phyloP scores from a whole-genome alignment of 1,284 basidiomycete genomes.

The Irpex rosettiformis region DNA sequence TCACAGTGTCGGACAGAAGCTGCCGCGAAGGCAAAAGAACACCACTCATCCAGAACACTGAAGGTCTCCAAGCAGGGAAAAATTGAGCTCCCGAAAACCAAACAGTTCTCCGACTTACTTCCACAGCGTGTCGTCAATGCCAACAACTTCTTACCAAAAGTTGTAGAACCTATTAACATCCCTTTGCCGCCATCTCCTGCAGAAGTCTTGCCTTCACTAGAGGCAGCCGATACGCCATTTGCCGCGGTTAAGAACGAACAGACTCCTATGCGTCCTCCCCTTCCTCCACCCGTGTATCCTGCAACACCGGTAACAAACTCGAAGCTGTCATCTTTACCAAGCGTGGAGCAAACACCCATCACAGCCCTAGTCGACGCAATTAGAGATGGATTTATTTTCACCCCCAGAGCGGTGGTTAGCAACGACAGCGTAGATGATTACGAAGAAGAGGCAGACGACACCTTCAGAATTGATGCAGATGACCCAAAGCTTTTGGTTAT shows the following conservation, averaged over 20 bases:
- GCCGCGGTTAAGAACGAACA: too few relatives aligned
- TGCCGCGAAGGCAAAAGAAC: not conserved
- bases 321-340: not conserved
- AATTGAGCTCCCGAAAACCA: not conserved
- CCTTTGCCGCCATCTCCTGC: not conserved
- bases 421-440: constrained; percentile 1
- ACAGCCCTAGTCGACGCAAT: constrained; percentile 66
- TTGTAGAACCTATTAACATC: constrained; percentile 12
- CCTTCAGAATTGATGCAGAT: not conserved
- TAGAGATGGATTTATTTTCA: constrained; percentile 63
- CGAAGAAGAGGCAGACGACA: constrained; percentile 8
- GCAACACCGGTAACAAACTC: constrained; percentile 11
- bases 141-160: constrained; percentile 12
- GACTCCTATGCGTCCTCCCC: too few relatives aligned
- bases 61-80: not conserved
- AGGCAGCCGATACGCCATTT: not conserved
- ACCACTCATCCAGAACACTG: not conserved
- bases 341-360: constrained; percentile 53
- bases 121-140: not conserved
- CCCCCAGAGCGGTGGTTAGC: constrained; percentile 21
- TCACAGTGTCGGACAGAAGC: constrained; percentile 1
- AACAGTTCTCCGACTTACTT: too few relatives aligned
- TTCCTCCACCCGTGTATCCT: constrained; percentile 2
- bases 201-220: not conserved
- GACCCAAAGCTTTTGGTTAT: not conserved